These are phyloP conservation scores for Sporothrix pallida DNA, from an alignment of 2,329 filamentous ascomycete species.

Conservation along the genomic window DNA sequence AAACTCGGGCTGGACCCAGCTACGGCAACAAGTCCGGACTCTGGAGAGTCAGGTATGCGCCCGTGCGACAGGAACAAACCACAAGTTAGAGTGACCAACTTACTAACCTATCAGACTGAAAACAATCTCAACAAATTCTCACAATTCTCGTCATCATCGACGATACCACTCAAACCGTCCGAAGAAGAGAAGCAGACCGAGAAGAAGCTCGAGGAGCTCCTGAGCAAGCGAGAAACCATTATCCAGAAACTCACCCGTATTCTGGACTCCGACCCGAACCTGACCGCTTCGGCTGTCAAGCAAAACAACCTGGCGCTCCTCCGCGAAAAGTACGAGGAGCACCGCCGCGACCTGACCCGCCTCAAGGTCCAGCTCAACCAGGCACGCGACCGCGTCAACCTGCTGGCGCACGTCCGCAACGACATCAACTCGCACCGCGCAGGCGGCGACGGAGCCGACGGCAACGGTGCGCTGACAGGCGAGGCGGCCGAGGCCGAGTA, in stretches of 20 bases:
- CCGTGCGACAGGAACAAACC: neutral
- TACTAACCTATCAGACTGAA: slow-evolving; percentile 69
- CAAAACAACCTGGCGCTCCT: slow-evolving; percentile 94
- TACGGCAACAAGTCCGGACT: slow-evolving; percentile 87
- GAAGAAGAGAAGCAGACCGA: slow-evolving; percentile 84
- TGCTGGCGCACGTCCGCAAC: slow-evolving; percentile 86
- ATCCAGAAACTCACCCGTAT: slow-evolving; percentile 84
- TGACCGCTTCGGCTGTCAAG: slow-evolving; percentile 91
- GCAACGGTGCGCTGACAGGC: slow-evolving; percentile 49
- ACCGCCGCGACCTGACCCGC: slow-evolving; percentile 80
- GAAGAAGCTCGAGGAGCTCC: slow-evolving; percentile 78
- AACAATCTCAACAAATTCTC: slow-evolving; percentile 83
- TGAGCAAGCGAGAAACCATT: slow-evolving; percentile 82
- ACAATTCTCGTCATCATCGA: slow-evolving; percentile 81
- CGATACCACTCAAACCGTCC: slow-evolving; percentile 80
- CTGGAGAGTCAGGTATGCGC: slow-evolving; percentile 82
- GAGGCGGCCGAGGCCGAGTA: slow-evolving; percentile 89
- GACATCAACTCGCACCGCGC: slow-evolving; percentile 90
- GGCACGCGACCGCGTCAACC: slow-evolving; percentile 83
- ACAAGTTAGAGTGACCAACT: neutral
- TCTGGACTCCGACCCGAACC: slow-evolving; percentile 87
- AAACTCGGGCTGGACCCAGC: slow-evolving; percentile 80
- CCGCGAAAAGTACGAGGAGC: slow-evolving; percentile 85
- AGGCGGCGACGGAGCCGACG: slow-evolving; percentile 82
- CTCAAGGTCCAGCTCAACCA: slow-evolving; percentile 75